These are phyloP conservation scores for Populus tremula DNA, from an alignment of 345 rosid genomes.

Conservation along the genomic window DNA sequence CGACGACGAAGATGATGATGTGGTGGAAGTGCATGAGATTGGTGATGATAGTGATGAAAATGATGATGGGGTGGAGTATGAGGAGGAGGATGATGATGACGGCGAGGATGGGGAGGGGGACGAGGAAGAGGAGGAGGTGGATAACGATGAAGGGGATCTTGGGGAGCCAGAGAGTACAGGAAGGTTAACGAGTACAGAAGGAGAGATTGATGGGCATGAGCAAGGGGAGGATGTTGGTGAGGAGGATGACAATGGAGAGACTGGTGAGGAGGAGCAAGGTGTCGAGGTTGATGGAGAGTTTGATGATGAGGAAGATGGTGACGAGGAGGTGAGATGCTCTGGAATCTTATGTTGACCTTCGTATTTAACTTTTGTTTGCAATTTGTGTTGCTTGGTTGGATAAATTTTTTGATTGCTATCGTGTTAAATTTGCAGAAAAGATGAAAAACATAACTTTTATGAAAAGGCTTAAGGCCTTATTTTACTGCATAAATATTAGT, in stretches of 20 bases:
- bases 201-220: constrained; percentile 80
- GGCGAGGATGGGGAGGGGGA: constrained; percentile 27
- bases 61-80: constrained; percentile 51
- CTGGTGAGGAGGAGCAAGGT: constrained; percentile 23
- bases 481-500: not conserved
- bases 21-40: constrained; percentile 31
- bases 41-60: constrained; percentile 48
- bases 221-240: constrained; percentile 66
- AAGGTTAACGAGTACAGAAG: constrained; percentile 45
- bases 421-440: not conserved
- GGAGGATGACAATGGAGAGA: constrained; percentile 35
- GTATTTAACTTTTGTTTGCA: not conserved
- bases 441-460: not conserved
- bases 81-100: constrained; percentile 44
- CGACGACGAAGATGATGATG: constrained; percentile 31
- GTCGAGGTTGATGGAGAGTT: constrained; percentile 55
- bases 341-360: not conserved
- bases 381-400: not conserved
- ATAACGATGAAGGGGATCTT: constrained; percentile 43
- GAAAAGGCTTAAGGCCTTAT: not conserved
- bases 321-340: constrained; percentile 59
- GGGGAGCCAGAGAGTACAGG: constrained; percentile 42
- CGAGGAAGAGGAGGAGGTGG: constrained; percentile 51
- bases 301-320: constrained; percentile 49
- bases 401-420: not conserved